These are phyloP conservation scores for Naganishia sp. DNA, from an alignment of 1,284 basidiomycete genomes.

Conservation along the genomic window DNA sequence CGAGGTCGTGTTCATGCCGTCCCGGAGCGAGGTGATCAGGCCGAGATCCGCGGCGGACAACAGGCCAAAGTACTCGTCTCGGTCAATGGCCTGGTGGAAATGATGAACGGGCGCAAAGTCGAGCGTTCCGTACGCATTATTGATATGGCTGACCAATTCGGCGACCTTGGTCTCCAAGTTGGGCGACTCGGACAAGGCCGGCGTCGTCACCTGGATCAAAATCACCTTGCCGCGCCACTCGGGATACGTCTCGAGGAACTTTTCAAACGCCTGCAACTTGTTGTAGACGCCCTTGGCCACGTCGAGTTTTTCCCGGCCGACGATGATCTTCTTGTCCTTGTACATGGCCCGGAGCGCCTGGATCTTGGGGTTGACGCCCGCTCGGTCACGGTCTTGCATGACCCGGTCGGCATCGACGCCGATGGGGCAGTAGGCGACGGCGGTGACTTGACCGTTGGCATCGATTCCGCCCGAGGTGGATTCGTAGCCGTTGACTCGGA, in stretches of 20 bases:
- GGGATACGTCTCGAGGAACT: conserved; percentile 88
- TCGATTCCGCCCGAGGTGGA: conserved; percentile 82
- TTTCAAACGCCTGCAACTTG: conserved; percentile 96
- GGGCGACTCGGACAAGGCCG: conserved; percentile 88
- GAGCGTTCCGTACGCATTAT: conserved; percentile 90
- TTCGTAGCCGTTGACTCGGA: conserved; percentile 95
- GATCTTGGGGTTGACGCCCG: conserved; percentile 85
- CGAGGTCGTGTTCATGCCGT: conserved; percentile 98
- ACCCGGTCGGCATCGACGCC: conserved; percentile 96
- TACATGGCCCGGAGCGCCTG: conserved; percentile 82
- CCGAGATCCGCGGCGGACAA: conserved; percentile 91
- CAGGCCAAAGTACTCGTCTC: conserved; percentile 98
- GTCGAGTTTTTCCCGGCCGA: conserved; percentile 98
- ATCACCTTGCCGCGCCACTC: conserved; percentile 89
- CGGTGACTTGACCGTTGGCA: conserved; percentile 80
- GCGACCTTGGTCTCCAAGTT: conserved; percentile 92
- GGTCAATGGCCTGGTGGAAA: conserved; percentile 96
- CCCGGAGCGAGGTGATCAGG: conserved; percentile 91
- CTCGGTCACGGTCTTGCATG: conserved; percentile 71
- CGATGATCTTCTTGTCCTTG: conserved; percentile 97
- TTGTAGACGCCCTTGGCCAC: conserved; percentile 97
- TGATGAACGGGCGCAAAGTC: conserved; percentile 99
- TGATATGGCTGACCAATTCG: conserved; percentile 94
- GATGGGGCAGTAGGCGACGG: conserved; percentile 89
- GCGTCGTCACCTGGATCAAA: conserved; percentile 81